Evolutionary conservation across 192 early-diverging fungal species (phyloP), one percentile per base, ranked within the genome.

Genomic region (Radiomyces spectabilis): DNA sequence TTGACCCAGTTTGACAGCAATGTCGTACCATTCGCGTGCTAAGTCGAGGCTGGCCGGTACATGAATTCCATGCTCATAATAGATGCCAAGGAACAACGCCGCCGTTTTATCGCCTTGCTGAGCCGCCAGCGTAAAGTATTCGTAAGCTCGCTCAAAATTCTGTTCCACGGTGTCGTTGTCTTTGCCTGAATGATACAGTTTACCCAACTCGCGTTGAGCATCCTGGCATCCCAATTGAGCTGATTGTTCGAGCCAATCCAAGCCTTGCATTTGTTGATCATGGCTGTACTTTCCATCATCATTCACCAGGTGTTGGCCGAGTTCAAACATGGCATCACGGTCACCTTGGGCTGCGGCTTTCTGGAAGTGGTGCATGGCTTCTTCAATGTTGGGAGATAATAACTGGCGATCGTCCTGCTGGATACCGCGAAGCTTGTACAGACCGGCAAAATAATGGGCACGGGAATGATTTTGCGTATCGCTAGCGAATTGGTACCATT

Each of bases 21-120:
- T 33, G 15, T 41, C 51, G 26, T 57, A 66, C 29, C 59, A 59
- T 10, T 52, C 33, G 10, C 55, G 39, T 26, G 64, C 53, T 5
- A 53, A 29, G n/a, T 43, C 59, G 2, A 52, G 40, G 34, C 75
- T 51, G 25, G 46, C 34, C 10, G 30, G 33, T 27, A 77, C 75
- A 25, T 54, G 52, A 16, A 57, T 30, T 18, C 75, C 75, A 48
- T 73, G 40, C 32, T 76, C 60, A 38, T 73, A 74, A 37, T 57
- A 57, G 15, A 48, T 59, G 2, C 63, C 75, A 4, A 77, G 27
- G 16, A 53, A 60, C 34, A 67, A 22, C 26, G 46, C 38, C 12
- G 74, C 64, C 19, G 53, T 44, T 25, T 44, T 18, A 25, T 75
- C 66, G n/a, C 58, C 57, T 22, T 45, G 46, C 5, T 55, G 26